Conservation (phyloP, 495 filamentous ascomycete species). For the Penicillium waksmanii region DNA sequence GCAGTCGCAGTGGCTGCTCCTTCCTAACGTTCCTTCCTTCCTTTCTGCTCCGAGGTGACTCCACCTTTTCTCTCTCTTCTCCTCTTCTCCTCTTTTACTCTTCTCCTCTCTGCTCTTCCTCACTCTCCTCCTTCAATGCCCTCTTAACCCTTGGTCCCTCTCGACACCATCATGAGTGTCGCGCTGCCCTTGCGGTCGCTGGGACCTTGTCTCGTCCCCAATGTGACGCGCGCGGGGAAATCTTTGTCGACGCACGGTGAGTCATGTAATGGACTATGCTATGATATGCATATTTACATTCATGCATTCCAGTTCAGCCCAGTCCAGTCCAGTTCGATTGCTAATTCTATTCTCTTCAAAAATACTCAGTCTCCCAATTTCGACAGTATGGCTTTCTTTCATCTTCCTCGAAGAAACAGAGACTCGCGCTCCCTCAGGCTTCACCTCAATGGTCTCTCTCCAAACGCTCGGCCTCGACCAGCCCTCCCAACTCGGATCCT, state of each 20-base stretch:
- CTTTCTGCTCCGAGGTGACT: background rate
- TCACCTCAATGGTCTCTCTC: conserved; percentile 23
- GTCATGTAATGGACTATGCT: background rate
- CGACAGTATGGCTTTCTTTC: conserved; percentile 15
- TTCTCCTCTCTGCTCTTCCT: background rate
- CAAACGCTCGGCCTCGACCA: conserved; percentile 31
- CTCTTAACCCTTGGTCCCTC: conserved; percentile 10
- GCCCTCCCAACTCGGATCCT: conserved; percentile 43
- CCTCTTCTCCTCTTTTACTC: conserved; percentile 1
- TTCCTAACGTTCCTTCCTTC: background rate
- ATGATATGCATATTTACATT: background rate
- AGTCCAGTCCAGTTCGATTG: background rate
- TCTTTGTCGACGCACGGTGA: conserved; percentile 8
- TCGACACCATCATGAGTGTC: conserved; percentile 34
- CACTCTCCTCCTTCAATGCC: conserved; percentile 13
- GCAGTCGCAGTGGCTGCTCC: background rate
- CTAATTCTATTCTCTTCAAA: conserved; percentile 10
- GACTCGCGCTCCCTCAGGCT: background rate
- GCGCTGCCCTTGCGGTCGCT: conserved; percentile 35
- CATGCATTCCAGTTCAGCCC: too few species aligned
- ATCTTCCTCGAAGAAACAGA: conserved; percentile 15
- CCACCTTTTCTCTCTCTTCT: conserved; percentile 6
- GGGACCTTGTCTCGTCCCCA: conserved; percentile 36
- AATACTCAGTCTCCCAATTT: conserved; percentile 22
- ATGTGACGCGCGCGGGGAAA: conserved; percentile 31